Evolutionary conservation across 2,329 filamentous ascomycete genomes (phyloP), one percentile per base, ranked within the genome.

Genomic region (Trichoderma aggressivum): DNA sequence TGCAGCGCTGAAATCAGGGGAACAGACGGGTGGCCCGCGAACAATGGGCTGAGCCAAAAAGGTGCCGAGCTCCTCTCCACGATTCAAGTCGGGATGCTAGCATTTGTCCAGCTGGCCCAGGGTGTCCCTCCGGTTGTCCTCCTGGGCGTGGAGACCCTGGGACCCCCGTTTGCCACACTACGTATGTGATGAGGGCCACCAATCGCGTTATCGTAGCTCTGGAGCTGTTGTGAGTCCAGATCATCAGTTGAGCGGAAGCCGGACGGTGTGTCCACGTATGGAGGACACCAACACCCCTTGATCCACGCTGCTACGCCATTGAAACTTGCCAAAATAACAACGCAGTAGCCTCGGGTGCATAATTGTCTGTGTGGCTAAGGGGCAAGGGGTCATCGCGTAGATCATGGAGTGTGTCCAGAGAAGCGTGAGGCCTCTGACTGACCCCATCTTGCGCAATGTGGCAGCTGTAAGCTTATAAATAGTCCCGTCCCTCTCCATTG

Each of bases 391-490:
- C 30, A 10, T 70, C 26, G 4, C 36, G 68, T 65, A 65, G 61
- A 64, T 70, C 36, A 65, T 65, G 58, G 68, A 36, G 32, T 59
- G 32, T 59, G 28, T 59, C 36, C 24, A 34, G 16, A 62, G 47
- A 64, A n/a, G 34, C 11, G 36, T 30, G 60, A 64, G 60, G 68
- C 50, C 60, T 36, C 50, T 70, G 50, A 59, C 50, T 43, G 43
- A 43, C 39, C 56, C 59, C 53, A 50, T 65, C 60, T 59, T 47
- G 61, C 28, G 34, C 24, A 39, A n/a, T 34, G 60, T 65, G 68
- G 60, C 68, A 63, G 59, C 67, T 63, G 30, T 30, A 70, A 70
- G 68, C 61, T 70, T 70, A 70, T 70, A 70, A 70, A 64, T 65
- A 70, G 59, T 43, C 43, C 43, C 59, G 36, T 64, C 53, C 34